Evolutionary conservation across 148 eudicot genomes (phyloP).

Genomic region (Rhododendron vialii): DNA sequence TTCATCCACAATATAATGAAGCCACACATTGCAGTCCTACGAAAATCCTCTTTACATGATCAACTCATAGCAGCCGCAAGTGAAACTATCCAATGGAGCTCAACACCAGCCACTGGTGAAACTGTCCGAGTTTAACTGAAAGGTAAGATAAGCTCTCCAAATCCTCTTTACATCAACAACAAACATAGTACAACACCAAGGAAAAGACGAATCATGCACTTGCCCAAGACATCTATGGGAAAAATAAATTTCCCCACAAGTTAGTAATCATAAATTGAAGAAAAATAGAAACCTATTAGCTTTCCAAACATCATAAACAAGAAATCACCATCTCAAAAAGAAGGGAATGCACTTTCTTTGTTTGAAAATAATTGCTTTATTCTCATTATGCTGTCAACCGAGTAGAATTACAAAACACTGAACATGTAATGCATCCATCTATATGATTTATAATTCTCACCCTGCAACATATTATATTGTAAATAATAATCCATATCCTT

Average conservation of each 20-base stretch:
- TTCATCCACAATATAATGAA: not conserved
- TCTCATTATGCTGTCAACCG: not conserved
- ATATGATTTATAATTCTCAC: not conserved
- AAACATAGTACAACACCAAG: not conserved
- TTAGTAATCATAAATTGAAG: not conserved
- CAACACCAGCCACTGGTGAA: not conserved
- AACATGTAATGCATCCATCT: not conserved
- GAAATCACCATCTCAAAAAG: conserved; percentile 1
- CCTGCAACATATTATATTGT: not conserved
- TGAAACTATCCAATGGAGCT: not conserved
- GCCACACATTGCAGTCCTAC: not conserved
- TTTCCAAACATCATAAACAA: conserved; percentile 1
- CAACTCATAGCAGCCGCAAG: not conserved
- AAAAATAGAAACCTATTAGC: not conserved
- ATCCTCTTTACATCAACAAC: not conserved
- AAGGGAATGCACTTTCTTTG: not conserved
- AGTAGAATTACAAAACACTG: not conserved
- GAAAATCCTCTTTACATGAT: conserved; percentile 5
- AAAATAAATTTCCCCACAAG: not conserved
- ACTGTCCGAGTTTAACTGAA: not conserved
- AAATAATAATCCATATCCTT: not conserved
- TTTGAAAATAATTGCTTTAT: not conserved
- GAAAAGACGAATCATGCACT: not conserved
- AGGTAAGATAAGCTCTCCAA: not conserved
- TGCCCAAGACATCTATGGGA: not conserved